phyloP scores from a whole-genome alignment of 768 basidiomycete species.

The Porpolomopsis calyptriformis region DNA sequence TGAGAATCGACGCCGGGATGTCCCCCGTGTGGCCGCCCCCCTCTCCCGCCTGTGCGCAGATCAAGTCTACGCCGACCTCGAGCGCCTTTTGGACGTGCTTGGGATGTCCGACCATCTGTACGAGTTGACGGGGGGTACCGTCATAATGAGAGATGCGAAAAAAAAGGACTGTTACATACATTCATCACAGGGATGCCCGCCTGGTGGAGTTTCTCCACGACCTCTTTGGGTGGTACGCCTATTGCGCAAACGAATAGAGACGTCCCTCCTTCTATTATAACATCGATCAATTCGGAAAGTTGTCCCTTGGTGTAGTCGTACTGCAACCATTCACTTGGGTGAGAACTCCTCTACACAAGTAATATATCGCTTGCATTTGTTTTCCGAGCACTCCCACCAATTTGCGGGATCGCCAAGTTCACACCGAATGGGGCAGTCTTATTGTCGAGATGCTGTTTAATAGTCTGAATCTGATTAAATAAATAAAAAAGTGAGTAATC shows the following conservation, averaged over 20 bases:
- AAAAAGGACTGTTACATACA: conserved; percentile 7
- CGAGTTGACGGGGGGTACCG: neutral
- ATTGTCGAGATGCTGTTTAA: conserved; percentile 66
- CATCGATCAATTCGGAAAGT: conserved; percentile 71
- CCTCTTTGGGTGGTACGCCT: conserved; percentile 73
- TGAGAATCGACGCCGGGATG: conserved; percentile 72
- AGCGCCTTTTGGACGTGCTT: conserved; percentile 79
- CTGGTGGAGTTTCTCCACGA: conserved; percentile 71
- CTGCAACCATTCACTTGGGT: conserved; percentile 23
- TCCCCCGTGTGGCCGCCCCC: conserved; percentile 86
- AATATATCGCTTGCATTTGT: conserved; percentile 75
- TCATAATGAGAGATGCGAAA: too few species aligned
- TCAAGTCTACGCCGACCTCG: conserved; percentile 77
- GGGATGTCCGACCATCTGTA: conserved; percentile 77
- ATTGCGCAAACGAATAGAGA: conserved; percentile 85
- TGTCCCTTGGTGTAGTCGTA: conserved; percentile 86
- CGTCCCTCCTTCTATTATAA: conserved; percentile 86
- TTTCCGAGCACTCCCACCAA: conserved; percentile 84
- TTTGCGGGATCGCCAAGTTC: conserved; percentile 78
- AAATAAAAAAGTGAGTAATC: conserved; percentile 5
- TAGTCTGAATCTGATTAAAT: conserved; percentile 48
- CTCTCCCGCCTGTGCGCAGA: conserved; percentile 91
- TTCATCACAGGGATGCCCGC: conserved; percentile 87
- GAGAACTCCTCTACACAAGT: too few species aligned
- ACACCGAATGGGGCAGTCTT: conserved; percentile 82